Evolutionary conservation across 2,329 filamentous ascomycete species (phyloP).

Genomic region (Cercospora janseana): DNA sequence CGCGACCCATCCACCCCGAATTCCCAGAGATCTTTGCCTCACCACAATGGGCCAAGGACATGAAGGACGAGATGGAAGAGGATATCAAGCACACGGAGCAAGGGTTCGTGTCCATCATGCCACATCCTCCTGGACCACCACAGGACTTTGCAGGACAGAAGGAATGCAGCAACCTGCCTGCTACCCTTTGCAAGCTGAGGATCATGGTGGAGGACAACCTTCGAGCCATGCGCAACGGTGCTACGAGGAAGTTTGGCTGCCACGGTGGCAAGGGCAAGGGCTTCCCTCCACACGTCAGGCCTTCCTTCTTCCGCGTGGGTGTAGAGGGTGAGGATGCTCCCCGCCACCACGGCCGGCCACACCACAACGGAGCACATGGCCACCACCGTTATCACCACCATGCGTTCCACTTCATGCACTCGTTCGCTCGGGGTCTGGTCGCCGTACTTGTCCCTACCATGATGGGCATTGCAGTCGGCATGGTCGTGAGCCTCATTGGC

Average conservation of each 20-base stretch:
- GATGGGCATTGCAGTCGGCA: constrained; percentile 66
- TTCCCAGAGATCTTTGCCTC: constrained; percentile 20
- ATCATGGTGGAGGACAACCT: constrained; percentile 51
- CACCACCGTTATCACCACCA: constrained; percentile 37
- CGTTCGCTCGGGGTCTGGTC: constrained; percentile 54
- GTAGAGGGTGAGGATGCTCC: constrained; percentile 23
- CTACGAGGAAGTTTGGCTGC: constrained; percentile 29
- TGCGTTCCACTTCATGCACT: constrained; percentile 47
- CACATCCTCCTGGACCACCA: constrained; percentile 13
- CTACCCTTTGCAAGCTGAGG: constrained; percentile 57
- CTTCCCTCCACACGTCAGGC: constrained; percentile 32
- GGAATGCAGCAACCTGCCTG: constrained; percentile 42
- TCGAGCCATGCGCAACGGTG: constrained; percentile 42
- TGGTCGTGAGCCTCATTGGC: constrained; percentile 64
- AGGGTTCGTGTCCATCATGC: constrained; percentile 16
- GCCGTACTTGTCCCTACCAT: constrained; percentile 67
- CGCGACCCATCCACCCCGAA: constrained; percentile 1
- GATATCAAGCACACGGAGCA: constrained; percentile 12
- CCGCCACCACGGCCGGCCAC: constrained; percentile 26
- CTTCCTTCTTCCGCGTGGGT: constrained; percentile 33
- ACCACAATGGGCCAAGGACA: constrained; percentile 9
- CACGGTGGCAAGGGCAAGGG: constrained; percentile 30
- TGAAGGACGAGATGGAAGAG: constrained; percentile 12
- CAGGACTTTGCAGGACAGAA: constrained; percentile 30
- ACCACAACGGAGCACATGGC: constrained; percentile 29